Base-by-base conservation (phyloP, 352 stramenopile genomes). In the Aphanomyces astaci region DNA sequence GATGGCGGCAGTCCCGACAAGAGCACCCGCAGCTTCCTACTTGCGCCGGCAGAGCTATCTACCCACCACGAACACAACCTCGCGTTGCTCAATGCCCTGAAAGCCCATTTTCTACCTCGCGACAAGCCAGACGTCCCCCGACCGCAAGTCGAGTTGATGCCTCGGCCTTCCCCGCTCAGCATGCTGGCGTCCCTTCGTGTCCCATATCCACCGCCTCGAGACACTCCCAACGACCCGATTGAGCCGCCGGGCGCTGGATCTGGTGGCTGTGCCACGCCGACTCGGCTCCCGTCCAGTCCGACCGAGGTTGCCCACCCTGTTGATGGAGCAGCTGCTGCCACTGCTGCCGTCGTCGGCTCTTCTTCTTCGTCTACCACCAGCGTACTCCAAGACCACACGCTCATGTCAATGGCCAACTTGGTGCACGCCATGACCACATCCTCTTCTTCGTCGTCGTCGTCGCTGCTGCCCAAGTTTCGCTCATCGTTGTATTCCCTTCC, bases 391-490 rank as follows among this genome's bases (percentile, higher is more conserved):
- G 51, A 59, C 27, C 51, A 25, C n/a, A 33, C 51, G 51, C 51
- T 59, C 51, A 59, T 59, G 51, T 59, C 51, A 10, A 59, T 59
- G 51, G 51, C 51, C 5, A 59, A 59, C 30, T 32, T 59, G 17
- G 51, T 59, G 25, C 51, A 59, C 33, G 51, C 51, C 5, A 59
- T 59, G 51, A 40, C 17, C 5, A 59, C 33, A 25, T 19, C 51
- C 13, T 30, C 19, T 30, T 17, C 51, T 9, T 22, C 17, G 51
- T 5, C 4, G 51, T 25, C 51, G 13, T 15, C 0, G n/a, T 30
- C 51, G 51, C 25, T 32, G 7, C 30, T 22, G 51, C 30, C n/a
- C n/a, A n/a, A n/a, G 19, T 13, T 28, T 22, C 39, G 9, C 39
- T 17, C 45, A 19, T 27, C 45, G 45, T n/a, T 19, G 45, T n/a